Base-by-base conservation (phyloP, 441 rosid species). In the Erysimum cheiri region DNA sequence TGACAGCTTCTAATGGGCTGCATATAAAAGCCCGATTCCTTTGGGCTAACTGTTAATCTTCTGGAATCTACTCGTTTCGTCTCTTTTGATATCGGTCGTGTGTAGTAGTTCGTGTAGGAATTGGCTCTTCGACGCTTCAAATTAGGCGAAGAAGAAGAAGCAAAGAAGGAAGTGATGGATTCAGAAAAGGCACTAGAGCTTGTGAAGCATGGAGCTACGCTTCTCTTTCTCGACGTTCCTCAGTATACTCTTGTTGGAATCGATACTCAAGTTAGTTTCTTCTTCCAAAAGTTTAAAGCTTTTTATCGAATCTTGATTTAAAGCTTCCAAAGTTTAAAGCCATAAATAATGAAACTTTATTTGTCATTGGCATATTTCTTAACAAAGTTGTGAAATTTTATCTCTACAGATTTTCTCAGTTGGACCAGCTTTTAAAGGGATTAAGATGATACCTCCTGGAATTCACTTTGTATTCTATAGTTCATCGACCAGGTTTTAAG, bases 371-470 rank as follows among this genome's bases (percentile, higher is more conserved):
- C 6, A 19, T 19, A 8, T 31, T 39, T 26, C n/a, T 12, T 61
- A 11, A 14, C 15, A 14, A 52, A 36, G 13, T 55, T 41, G 4
- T 57, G 61, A 17, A 13, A 28, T 28, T 28, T 28, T 1, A n/a
- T n/a, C 3, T 1, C 22, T 19, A 19, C 84, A 93, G 97, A 76
- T 89, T 52, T 87, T 85, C 46, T 75, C 85, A 1, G 89, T 82
- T 0, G 98, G 96, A 12, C 91, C 97, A 19, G 69, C 56, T 66
- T 93, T 91, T 67, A 88, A 85, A 80, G 98, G 98, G 44, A 82
- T 91, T 43, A 93, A 93, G 84, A 89, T 93, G 98, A 88, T 91
- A 68, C 97, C 96, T 52, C 90, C 96, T 43, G 97, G 96, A 35
- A 81, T 85, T 75, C 97, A 93, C 81, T 89, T 93, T 76, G 77